Percentiles rank a stretch among this genome's conserved stretches.
phyloP scores from a whole-genome alignment of 345 rosid species.

The Citrus unshiu region DNA sequence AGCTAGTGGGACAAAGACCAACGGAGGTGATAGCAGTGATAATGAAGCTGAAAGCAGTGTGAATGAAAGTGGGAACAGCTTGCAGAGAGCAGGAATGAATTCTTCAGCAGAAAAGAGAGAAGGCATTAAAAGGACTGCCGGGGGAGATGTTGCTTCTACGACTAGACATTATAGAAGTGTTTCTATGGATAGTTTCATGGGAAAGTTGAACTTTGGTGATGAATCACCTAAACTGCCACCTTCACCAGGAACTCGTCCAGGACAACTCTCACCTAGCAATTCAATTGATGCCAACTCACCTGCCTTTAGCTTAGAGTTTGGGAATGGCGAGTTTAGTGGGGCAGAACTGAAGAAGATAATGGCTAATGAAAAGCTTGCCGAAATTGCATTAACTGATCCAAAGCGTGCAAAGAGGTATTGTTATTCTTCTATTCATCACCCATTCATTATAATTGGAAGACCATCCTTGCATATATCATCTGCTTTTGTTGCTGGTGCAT shows the following conservation, averaged over 20 bases:
- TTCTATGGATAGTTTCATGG: slow-evolving; percentile 95
- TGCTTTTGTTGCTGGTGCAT: slow-evolving; percentile 5
- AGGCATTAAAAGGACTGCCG: slow-evolving; percentile 76
- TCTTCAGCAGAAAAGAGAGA: slow-evolving; percentile 57
- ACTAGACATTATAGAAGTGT: slow-evolving; percentile 83
- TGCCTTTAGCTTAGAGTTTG: slow-evolving; percentile 80
- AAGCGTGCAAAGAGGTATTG: slow-evolving; percentile 86
- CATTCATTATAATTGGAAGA: background rate
- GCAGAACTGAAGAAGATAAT: slow-evolving; percentile 90
- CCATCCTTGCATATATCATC: background rate
- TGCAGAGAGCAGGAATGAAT: slow-evolving; percentile 36
- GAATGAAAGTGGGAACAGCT: slow-evolving; percentile 53
- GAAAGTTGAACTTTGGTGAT: slow-evolving; percentile 62
- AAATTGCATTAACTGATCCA: slow-evolving; percentile 85
- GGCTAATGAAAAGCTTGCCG: slow-evolving; percentile 91
- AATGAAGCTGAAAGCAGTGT: slow-evolving; percentile 92
- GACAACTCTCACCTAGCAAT: slow-evolving; percentile 66
- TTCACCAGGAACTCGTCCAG: slow-evolving; percentile 61
- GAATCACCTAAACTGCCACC: slow-evolving; percentile 80
- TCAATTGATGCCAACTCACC: slow-evolving; percentile 60
- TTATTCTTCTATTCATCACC: background rate
- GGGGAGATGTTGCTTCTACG: slow-evolving; percentile 68
- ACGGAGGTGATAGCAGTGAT: slow-evolving; percentile 82
- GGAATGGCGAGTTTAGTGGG: slow-evolving; percentile 81
- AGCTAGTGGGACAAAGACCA: slow-evolving; percentile 87